Evolutionary conservation across 306 rosid genomes (phyloP), one percentile per base, ranked within the genome.

Genomic region (Phaseolus lunatus): DNA sequence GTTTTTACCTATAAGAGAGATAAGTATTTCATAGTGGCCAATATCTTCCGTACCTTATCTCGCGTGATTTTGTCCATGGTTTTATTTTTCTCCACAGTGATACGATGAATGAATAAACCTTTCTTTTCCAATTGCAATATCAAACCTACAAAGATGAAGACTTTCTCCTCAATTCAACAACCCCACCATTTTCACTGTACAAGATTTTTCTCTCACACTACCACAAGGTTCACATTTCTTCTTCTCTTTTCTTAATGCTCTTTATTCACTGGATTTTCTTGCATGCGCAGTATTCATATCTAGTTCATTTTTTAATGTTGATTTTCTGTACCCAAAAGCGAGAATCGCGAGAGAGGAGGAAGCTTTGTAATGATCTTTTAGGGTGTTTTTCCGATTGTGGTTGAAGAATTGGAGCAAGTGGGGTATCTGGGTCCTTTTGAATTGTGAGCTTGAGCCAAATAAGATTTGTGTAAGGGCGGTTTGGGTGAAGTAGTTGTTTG

Each of bases 171-270:
- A 35, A 62, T 73, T 59, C 78, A 73, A 29, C 70, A 66, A 2
- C 44, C 64, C 77, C 78, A 77, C 3, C 70, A 27, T 53, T 74
- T 76, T 53, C 69, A 58, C 69, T 68, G 10, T 14, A 0, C 78
- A 1, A 47, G 47, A 45, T 23, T 62, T 39, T 26, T 29, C 56
- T 20, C 83, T 48, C 75, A 24, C 68, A 62, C 71, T 45, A 5
- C 53, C 63, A 14, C 27, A 15, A 85, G 88, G 88, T 85, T 18
- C 67, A 23, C 61, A 31, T 22, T 33, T 23, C 44, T 16, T 50
- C 58, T 5, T 20, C 78, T 7, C 26, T 16, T 47, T 37, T 67
- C 70, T 41, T 31, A 66, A 48, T 66, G 45, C 39, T 35, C 43
- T 50, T 19, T 31, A 20, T 5, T 2, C 37, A 24, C 18, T 14